Evolutionary conservation across 306 rosid genomes (phyloP), one percentile per base, ranked within the genome.

Genomic region (Glycine latifolia): DNA sequence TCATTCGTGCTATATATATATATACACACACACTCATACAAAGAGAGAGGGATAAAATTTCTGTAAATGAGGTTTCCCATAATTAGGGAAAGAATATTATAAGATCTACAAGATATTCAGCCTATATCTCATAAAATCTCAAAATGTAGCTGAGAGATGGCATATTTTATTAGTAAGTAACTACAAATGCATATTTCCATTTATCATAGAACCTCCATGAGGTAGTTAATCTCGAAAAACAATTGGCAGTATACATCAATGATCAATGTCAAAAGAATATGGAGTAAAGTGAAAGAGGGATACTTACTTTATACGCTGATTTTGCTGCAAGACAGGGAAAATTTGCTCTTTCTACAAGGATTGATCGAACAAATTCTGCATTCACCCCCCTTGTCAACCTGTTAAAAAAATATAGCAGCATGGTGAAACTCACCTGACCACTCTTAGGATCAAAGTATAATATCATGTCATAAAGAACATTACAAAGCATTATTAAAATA

Each of bases 341-440:
- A 61, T 90, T 91, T 59, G 97, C 94, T 59, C 97, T 89, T 86
- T 95, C 97, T 31, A 82, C 81, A 62, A 91, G 97, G 65, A 92
- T 74, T 8, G 98, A 90, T 74, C 91, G 97, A 72, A 95, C 97
- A 52, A 95, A 82, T 88, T 92, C 98, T 80, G 91, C 63, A 81
- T 69, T 90, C 77, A 90, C 87, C 73, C 89, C 89, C 97, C 92
- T 88, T 90, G 84, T 95, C 97, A 71, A 95, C 91, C 98, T 95
- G 89, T 87, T 79, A 79, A 61, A 67, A 67, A 77, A 73, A 54
- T 75, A 37, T 16, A 26, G 55, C 44, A n/a, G 55, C 4, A 13
- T 14, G 31, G 67, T 81, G 13, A 70, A 59, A 76, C 50, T 83
- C 80, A 63, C 35, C 46, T 10, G 8, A 46, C 14, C 60, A 54